These are phyloP conservation scores for Scedosporium dehoogii DNA, from an alignment of 2,329 filamentous ascomycete genomes.

Conservation along the genomic window DNA sequence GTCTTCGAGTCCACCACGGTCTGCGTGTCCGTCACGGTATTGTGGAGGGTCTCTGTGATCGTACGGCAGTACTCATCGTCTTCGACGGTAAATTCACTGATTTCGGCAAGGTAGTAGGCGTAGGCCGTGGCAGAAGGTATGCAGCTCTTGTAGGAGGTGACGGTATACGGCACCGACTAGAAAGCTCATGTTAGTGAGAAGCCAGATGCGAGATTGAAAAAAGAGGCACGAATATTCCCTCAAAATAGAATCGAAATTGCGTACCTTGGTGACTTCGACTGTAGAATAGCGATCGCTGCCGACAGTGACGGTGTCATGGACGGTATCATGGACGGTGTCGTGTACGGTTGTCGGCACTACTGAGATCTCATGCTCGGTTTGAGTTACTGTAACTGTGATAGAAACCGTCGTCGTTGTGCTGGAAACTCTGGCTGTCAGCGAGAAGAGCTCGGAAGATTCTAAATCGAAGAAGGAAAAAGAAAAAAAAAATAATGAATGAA, in stretches of 20 bases:
- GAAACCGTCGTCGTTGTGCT: neutral
- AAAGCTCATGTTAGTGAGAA: neutral
- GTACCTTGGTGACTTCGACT: neutral
- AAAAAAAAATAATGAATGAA: too few relatives aligned
- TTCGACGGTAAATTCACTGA: neutral
- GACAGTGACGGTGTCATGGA: constrained; percentile 11
- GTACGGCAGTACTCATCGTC: neutral
- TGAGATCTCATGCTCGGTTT: neutral
- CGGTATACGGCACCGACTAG: neutral
- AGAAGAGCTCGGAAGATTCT: neutral
- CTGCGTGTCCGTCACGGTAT: constrained; percentile 9
- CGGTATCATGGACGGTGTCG: constrained; percentile 11
- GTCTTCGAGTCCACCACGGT: constrained; percentile 12
- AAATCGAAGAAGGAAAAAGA: too few relatives aligned
- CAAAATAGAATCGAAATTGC: neutral
- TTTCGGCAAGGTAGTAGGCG: constrained; percentile 8
- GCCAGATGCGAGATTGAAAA: neutral
- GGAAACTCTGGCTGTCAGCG: neutral
- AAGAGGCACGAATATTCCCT: neutral
- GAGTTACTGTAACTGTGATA: neutral
- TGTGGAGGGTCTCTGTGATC: constrained; percentile 12
- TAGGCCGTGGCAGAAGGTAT: neutral
- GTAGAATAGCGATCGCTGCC: neutral
- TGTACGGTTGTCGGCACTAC: constrained; percentile 8
- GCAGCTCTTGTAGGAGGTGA: neutral